Percentiles rank a stretch among this genome's conserved stretches.
phyloP scores from a whole-genome alignment of 768 basidiomycete genomes.

The Aureoboletus auriporus region DNA sequence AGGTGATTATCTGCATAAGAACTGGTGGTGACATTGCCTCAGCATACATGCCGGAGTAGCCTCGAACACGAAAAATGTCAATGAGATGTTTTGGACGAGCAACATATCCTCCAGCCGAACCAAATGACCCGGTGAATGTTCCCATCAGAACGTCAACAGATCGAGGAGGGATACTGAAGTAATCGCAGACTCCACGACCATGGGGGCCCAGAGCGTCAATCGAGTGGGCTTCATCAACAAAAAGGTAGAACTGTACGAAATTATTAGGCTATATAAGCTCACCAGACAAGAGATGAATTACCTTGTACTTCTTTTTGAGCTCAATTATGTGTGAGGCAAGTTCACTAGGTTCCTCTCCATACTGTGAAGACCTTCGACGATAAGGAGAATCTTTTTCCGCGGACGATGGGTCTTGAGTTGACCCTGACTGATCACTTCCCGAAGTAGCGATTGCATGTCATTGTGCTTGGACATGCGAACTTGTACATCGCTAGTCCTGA shows the following conservation, averaged over 20 bases:
- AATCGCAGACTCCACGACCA: constrained; percentile 94
- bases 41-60: constrained; percentile 80
- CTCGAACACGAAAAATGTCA: constrained; percentile 74
- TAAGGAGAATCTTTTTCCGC: constrained; percentile 96
- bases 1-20: constrained; percentile 83
- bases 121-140: constrained; percentile 95
- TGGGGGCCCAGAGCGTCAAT: constrained; percentile 93
- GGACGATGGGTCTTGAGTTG: constrained; percentile 98
- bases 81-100: constrained; percentile 79
- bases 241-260: constrained; percentile 79
- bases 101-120: constrained; percentile 93
- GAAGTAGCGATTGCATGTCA: constrained; percentile 74
- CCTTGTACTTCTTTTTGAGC: constrained; percentile 95
- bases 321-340: constrained; percentile 72
- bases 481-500: constrained; percentile 81
- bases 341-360: constrained; percentile 98
- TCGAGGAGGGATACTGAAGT: constrained; percentile 80
- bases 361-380: constrained; percentile 94
- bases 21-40: constrained; percentile 91
- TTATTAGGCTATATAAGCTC: background rate
- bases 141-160: constrained; percentile 95
- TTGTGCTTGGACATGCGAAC: constrained; percentile 98
- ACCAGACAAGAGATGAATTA: constrained; percentile 28
- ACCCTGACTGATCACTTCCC: constrained; percentile 93
- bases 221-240: constrained; percentile 96